phyloP scores from a whole-genome alignment of 257 asterid genomes.

The Craterostigma plantagineum region DNA sequence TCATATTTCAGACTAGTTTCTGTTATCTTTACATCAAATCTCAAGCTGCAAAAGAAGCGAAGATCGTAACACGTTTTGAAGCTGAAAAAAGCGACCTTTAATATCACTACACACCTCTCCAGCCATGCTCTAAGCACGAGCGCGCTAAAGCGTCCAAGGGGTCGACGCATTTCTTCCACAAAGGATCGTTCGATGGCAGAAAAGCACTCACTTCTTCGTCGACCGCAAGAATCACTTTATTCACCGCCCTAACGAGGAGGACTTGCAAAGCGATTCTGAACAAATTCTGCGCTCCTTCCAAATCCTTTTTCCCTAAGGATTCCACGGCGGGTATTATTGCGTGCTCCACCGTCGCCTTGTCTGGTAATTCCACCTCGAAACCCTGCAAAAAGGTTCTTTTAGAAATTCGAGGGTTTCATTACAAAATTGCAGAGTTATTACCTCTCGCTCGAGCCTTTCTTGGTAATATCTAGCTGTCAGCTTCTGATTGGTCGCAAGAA shows the following conservation, averaged over 20 bases:
- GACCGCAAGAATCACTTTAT: slow-evolving; percentile 42
- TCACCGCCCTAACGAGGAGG: slow-evolving; percentile 53
- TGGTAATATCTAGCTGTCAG: slow-evolving; percentile 29
- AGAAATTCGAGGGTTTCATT: neutral
- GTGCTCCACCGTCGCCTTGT: slow-evolving; percentile 52
- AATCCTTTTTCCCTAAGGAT: slow-evolving; percentile 40
- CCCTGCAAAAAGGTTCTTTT: slow-evolving; percentile 25
- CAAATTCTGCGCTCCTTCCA: slow-evolving; percentile 60
- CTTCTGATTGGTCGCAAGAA: slow-evolving; percentile 27
- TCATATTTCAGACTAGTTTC: too few relatives aligned
- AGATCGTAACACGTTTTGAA: too few relatives aligned
- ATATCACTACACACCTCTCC: too few relatives aligned
- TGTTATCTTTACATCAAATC: too few relatives aligned
- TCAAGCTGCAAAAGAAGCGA: too few relatives aligned
- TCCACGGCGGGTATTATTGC: slow-evolving; percentile 44
- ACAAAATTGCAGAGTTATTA: slow-evolving; percentile 6
- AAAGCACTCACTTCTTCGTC: slow-evolving; percentile 34
- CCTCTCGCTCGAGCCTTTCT: slow-evolving; percentile 55
- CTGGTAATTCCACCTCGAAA: slow-evolving; percentile 54
- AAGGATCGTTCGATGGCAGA: slow-evolving; percentile 59
- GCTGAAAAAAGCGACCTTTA: too few relatives aligned
- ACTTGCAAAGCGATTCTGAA: slow-evolving; percentile 46
- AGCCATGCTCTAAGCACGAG: slow-evolving; percentile 20
- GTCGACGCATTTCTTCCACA: slow-evolving; percentile 45
- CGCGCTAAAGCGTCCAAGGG: slow-evolving; percentile 57